A percentile compares a stretch with the other conserved stretches of the same genome.
Conservation (phyloP, 192 early-diverging fungal species). For the Endogone sp. region DNA sequence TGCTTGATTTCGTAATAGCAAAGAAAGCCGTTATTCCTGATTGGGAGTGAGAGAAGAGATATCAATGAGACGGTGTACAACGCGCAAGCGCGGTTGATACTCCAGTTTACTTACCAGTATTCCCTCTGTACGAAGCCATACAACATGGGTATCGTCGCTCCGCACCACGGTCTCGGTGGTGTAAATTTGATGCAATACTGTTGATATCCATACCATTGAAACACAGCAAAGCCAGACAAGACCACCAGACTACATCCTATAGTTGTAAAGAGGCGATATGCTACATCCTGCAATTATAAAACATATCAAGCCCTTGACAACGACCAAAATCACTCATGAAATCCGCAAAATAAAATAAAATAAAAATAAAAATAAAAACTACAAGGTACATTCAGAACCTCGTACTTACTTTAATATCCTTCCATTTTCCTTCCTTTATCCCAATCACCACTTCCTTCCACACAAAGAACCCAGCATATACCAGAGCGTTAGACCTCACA, state of each 20-base stretch:
- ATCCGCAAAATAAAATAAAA: no score
- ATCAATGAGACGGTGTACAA: not conserved
- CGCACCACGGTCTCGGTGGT: slow-evolving; percentile 67
- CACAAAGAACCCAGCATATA: slow-evolving; percentile 79
- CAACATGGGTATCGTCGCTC: slow-evolving; percentile 46
- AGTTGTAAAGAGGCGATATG: slow-evolving; percentile 2
- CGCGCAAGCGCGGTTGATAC: not conserved
- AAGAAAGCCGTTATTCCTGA: slow-evolving; percentile 83
- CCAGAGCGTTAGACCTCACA: slow-evolving; percentile 77
- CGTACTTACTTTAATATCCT: not conserved
- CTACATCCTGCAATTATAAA: not conserved
- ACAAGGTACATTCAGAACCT: not conserved
- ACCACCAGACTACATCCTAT: slow-evolving; percentile 30
- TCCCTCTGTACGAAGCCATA: slow-evolving; percentile 82
- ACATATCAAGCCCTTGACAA: no score
- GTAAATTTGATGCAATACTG: slow-evolving; percentile 49
- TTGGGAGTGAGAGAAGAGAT: not conserved
- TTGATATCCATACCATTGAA: slow-evolving; percentile 59
- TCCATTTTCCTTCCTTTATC: not conserved
- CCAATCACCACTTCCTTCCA: slow-evolving; percentile 56
- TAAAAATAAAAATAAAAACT: not conserved
- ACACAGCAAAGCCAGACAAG: slow-evolving; percentile 50
- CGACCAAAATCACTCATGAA: no score
- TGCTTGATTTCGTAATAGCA: slow-evolving; percentile 77
- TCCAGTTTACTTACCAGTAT: slow-evolving; percentile 73